Conservation (phyloP, 176 grass and related monocot species). For the Bonia amplexicaulis region DNA sequence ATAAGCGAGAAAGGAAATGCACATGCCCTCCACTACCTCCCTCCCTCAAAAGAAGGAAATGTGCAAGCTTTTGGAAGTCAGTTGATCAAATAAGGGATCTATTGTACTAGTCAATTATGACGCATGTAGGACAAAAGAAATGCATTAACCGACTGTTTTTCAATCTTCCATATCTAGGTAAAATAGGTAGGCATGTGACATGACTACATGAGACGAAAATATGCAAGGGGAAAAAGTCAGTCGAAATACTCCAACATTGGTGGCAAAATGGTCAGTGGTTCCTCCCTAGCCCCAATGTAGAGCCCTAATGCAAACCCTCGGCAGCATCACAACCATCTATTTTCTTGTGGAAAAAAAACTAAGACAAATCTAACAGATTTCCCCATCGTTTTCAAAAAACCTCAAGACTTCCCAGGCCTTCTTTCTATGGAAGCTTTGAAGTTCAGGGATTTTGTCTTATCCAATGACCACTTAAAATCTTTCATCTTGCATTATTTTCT, state of each 20-base stretch:
- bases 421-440: not conserved
- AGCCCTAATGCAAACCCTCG: not conserved
- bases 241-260: not conserved
- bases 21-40: not conserved
- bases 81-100: not conserved
- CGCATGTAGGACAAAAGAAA: not conserved
- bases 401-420: not conserved
- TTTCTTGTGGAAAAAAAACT: not conserved
- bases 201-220: not conserved
- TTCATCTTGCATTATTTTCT: not conserved
- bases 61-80: not conserved
- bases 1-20: not conserved
- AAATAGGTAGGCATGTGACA: not conserved
- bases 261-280: not conserved
- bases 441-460: not conserved
- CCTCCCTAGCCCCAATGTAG: not conserved
- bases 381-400: not conserved
- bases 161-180: not conserved
- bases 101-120: not conserved
- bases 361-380: not conserved
- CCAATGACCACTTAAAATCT: not conserved
- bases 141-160: not conserved
- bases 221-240: not conserved
- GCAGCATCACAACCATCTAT: not conserved
- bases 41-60: not conserved